Evolutionary conservation across 2,329 filamentous ascomycete genomes (phyloP), one percentile per base, ranked within the genome.

Genomic region (Boeremia lycopersici): DNA sequence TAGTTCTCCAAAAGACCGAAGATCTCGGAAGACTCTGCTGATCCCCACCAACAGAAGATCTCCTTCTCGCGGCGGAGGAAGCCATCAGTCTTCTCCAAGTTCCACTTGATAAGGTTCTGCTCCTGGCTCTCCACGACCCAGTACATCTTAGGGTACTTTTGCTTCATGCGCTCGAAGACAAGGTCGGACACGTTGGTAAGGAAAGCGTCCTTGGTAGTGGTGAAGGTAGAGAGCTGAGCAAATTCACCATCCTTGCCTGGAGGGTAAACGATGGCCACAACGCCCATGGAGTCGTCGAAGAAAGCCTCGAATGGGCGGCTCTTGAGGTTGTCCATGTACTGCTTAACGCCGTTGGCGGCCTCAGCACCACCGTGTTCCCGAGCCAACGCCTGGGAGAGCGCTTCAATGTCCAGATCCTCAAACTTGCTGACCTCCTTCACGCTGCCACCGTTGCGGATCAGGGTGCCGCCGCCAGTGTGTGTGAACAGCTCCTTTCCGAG

Each of bases 61-160:
- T 93, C 91, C 54, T 91, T 91, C 64, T 91, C 87, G 51, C 88
- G 86, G 59, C 89, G 91, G 67, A 97, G 84, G 76, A 91, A 96
- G 52, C 95, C 93, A 65, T 97, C 92, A 9, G 93, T 89, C 82
- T 96, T 96, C 77, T 96, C 93, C 65, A 96, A 96, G 82, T 98
- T 97, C 95, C 93, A 98, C 41, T 69, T 68, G 10, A 91, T 93
- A 67, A 98, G 81, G 75, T 98, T 97, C 83, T 98, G 93, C 68
- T 98, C 93, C 64, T 96, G 89, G 70, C 93, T 89, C 79, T 90
- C 93, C 57, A 97, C 93, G n/a, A 92, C 96, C 93, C 93, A 99
- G 61, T 91, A 89, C 62, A 98, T 83, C 78, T 89, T 91, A 50
- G 92, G 87, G 75, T 93, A 89, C 71, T 97, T 93, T 77, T 96